Evolutionary conservation across 2,329 filamentous ascomycete genomes (phyloP), one percentile per base, ranked within the genome.

Genomic region (Alternaria arborescens): DNA sequence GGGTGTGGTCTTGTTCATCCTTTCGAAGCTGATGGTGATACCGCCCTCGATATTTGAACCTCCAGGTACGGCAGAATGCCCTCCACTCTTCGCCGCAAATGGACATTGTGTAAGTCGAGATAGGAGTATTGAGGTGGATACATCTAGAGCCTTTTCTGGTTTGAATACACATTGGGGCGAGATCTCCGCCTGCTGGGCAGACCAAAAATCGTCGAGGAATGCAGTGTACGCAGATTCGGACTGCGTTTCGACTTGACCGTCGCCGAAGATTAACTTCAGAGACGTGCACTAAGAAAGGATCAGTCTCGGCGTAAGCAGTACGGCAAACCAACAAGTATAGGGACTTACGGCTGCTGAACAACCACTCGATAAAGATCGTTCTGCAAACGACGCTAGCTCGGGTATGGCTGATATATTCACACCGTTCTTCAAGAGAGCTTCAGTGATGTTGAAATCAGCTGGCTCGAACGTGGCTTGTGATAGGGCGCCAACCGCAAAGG

Each of bases 61-160:
- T 22, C 81, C 81, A 0, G 75, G 69, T 57, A 77, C 76, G 3
- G 74, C 68, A 20, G 77, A 76, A 59, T 84, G 82, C 4, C 82
- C 82, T 32, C 82, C 81, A 46, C 79, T 78, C 57, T 79, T 81
- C 3, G 80, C 75, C 2, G 80, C 80, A 60, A 82, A 82, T 76
- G 72, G 71, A 52, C 73, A 77, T 52, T 69, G 62, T 5, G 66
- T 66, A 7, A 66, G 46, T 5, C 70, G 64, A 10, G 68, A 64
- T 1, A 68, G 30, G 1, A 68, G 58, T 5, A 70, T 43, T 2
- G 60, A 47, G 6, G 60, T 66, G 1, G 69, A 69, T 1, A 71
- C 57, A 22, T 70, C 63, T 1, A 54, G 14, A 7, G 67, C 38
- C 8, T 59, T 59, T 2, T 42, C 14, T 2, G 68, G 68, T 28